Conservation (phyloP, 495 filamentous ascomycete species). For the Penicillium paradoxum region DNA sequence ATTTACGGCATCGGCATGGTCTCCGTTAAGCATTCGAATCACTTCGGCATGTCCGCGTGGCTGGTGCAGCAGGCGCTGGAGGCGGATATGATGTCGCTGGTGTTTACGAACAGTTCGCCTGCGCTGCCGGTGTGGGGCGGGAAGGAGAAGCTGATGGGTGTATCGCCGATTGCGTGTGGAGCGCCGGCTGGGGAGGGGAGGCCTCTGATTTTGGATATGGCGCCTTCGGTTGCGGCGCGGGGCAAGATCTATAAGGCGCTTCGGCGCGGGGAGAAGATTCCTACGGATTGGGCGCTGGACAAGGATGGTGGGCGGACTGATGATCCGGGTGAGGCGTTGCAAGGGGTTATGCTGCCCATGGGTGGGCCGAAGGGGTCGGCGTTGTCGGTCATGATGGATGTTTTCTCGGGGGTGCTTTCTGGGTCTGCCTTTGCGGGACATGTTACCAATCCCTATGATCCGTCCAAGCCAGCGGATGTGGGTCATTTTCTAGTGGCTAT, state of each 20-base stretch:
- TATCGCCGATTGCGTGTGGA: conserved; percentile 73
- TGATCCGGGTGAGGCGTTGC: conserved; percentile 60
- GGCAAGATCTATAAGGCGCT: conserved; percentile 75
- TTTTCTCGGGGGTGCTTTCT: conserved; percentile 71
- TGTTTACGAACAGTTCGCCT: conserved; percentile 75
- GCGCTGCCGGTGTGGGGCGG: conserved; percentile 73
- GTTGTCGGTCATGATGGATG: conserved; percentile 77
- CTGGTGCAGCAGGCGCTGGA: conserved; percentile 69
- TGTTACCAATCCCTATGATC: conserved; percentile 69
- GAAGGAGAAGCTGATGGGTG: conserved; percentile 61
- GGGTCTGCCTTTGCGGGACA: conserved; percentile 67
- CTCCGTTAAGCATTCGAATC: conserved; percentile 67
- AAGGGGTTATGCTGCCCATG: conserved; percentile 76
- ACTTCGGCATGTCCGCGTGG: conserved; percentile 80
- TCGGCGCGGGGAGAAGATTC: conserved; percentile 68
- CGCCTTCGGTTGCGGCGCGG: conserved; percentile 64
- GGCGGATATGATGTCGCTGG: conserved; percentile 65
- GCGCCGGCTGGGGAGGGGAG: conserved; percentile 52
- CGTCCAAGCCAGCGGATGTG: conserved; percentile 60
- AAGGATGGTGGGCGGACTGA: conserved; percentile 61
- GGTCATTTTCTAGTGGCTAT: conserved; percentile 73
- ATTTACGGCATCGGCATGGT: conserved; percentile 69
- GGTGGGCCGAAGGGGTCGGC: conserved; percentile 72
- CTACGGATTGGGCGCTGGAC: conserved; percentile 69
- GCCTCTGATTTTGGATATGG: conserved; percentile 75